phyloP scores from a whole-genome alignment of 805 yeast genomes.

The Yamadazyma insecticola region DNA sequence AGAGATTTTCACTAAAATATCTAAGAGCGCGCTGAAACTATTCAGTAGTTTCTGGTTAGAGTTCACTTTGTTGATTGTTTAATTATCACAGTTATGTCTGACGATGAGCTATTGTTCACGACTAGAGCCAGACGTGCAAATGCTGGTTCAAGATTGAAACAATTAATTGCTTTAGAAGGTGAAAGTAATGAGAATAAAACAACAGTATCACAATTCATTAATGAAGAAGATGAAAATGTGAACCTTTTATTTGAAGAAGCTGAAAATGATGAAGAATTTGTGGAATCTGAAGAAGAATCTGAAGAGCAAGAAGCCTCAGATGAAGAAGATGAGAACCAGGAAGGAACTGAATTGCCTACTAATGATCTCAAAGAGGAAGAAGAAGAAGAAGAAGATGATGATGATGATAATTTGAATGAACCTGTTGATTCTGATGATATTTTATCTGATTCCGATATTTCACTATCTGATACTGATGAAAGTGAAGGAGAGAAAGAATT shows the following conservation, averaged over 20 bases:
- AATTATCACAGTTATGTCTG: constrained; percentile 10
- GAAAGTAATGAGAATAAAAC: constrained; percentile 29
- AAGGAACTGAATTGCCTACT: constrained; percentile 22
- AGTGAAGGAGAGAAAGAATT: constrained; percentile 69
- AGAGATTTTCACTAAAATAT: no score
- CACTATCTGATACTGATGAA: constrained; percentile 51
- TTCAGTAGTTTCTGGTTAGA: no score
- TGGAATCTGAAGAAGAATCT: constrained; percentile 22
- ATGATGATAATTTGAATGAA: constrained; percentile 15
- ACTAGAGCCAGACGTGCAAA: constrained; percentile 77
- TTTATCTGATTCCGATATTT: constrained; percentile 52
- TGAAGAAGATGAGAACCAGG: constrained; percentile 17
- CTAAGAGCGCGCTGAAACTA: no score
- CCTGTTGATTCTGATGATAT: constrained; percentile 42
- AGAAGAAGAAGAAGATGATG: constrained; percentile 15
- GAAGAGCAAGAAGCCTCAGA: constrained; percentile 14
- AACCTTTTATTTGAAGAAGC: constrained; percentile 62
- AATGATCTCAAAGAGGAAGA: constrained; percentile 11
- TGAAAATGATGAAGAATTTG: constrained; percentile 26
- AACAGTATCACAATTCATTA: constrained; percentile 18
- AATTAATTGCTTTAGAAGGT: constrained; percentile 68
- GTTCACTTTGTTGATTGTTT: no score
- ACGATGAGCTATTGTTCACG: constrained; percentile 44
- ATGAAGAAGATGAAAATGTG: constrained; percentile 75
- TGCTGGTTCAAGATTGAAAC: constrained; percentile 83